Percentiles rank a stretch among this genome's conserved stretches.
Evolutionary conservation across 345 rosid genomes (phyloP).

Genomic region (Arabidopsis arenosa): DNA sequence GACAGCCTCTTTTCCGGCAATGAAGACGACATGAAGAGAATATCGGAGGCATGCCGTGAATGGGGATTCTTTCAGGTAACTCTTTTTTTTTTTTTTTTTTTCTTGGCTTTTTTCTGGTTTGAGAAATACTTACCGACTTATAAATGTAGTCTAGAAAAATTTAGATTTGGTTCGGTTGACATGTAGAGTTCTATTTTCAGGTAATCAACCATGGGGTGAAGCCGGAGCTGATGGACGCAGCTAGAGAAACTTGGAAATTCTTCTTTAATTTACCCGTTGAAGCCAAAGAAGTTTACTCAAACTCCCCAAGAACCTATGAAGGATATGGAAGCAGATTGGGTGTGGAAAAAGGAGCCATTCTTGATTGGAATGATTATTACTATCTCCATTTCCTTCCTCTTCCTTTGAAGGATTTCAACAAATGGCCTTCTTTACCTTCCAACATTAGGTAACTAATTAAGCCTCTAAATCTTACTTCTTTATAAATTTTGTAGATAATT

Average conservation of each 20-base stretch:
- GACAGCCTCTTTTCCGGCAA: conserved; percentile 45
- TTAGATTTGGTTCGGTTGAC: background rate
- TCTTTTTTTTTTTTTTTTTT: background rate
- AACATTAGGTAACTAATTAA: conserved; percentile 56
- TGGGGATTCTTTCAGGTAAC: conserved; percentile 90
- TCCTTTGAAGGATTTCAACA: conserved; percentile 58
- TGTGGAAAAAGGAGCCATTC: conserved; percentile 79
- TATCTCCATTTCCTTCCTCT: conserved; percentile 75
- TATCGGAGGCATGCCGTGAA: conserved; percentile 64
- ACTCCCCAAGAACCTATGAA: conserved; percentile 80
- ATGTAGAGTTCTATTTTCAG: conserved; percentile 10
- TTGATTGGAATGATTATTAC: conserved; percentile 94
- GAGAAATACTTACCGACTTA: background rate
- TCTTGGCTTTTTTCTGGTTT: background rate
- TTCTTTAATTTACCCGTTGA: conserved; percentile 79
- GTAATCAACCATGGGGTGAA: conserved; percentile 76
- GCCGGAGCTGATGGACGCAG: conserved; percentile 63
- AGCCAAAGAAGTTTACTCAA: conserved; percentile 65
- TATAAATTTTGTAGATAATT: background rate
- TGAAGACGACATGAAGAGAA: conserved; percentile 38
- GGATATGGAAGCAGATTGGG: conserved; percentile 96
- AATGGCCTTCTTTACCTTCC: conserved; percentile 80
- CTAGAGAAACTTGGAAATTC: conserved; percentile 62
- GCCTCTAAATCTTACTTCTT: background rate
- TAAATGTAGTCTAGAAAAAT: background rate